Evolutionary conservation across 495 filamentous ascomycete genomes (phyloP).

Genomic region (Lindgomyces ingoldianus): DNA sequence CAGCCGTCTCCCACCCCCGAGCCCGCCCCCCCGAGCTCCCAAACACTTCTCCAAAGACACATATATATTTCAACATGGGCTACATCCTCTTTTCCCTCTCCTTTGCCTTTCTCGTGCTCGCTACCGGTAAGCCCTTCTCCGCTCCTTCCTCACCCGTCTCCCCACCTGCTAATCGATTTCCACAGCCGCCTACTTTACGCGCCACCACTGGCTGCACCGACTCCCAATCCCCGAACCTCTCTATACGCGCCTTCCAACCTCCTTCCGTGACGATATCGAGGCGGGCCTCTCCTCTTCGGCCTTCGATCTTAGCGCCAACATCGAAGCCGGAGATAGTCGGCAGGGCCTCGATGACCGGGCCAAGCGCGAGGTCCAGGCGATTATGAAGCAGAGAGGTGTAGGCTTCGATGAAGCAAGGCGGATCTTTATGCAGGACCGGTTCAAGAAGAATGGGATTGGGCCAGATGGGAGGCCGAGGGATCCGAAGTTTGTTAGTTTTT

Average conservation of each 20-base stretch:
- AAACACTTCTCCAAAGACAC: background rate
- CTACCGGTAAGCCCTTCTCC: slow-evolving; percentile 44
- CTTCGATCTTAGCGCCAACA: slow-evolving; percentile 79
- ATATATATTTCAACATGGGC: slow-evolving; percentile 57
- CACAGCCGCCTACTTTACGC: slow-evolving; percentile 76
- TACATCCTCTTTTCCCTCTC: slow-evolving; percentile 75
- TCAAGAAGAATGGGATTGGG: slow-evolving; percentile 83
- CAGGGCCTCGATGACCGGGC: slow-evolving; percentile 74
- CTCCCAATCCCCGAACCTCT: slow-evolving; percentile 43
- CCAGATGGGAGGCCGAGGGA: slow-evolving; percentile 85
- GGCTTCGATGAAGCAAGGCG: slow-evolving; percentile 89
- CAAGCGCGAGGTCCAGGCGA: slow-evolving; percentile 77
- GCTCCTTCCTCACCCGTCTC: slow-evolving; percentile 1
- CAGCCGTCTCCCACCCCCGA: background rate
- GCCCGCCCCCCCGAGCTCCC: background rate
- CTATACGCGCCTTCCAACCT: slow-evolving; percentile 72
- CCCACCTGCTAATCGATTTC: slow-evolving; percentile 18
- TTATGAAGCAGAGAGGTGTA: slow-evolving; percentile 79
- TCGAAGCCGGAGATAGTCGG: slow-evolving; percentile 72
- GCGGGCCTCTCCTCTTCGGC: slow-evolving; percentile 76
- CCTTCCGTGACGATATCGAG: slow-evolving; percentile 80
- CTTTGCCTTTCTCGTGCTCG: slow-evolving; percentile 51
- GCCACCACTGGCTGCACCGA: slow-evolving; percentile 69
- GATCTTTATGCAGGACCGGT: slow-evolving; percentile 78
- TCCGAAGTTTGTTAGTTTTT: slow-evolving; percentile 94